phyloP scores from a whole-genome alignment of 768 basidiomycete genomes.

The Thelephora ganbajun region DNA sequence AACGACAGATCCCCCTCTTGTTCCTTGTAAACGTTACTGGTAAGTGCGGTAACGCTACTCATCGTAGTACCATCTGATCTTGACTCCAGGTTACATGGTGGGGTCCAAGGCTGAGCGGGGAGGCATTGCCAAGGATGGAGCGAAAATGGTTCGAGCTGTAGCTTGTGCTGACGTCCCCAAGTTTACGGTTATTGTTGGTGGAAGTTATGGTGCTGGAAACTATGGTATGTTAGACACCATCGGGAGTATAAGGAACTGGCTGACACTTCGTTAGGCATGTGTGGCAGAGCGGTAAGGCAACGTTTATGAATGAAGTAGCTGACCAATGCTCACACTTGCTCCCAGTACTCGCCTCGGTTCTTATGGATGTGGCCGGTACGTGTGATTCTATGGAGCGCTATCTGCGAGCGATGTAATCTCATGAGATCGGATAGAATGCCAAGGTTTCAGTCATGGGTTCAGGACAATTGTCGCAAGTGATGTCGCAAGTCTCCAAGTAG shows the following conservation, averaged over 20 bases:
- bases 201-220: slow-evolving; percentile 90
- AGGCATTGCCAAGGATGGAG: slow-evolving; percentile 91
- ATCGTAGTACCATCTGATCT: neutral
- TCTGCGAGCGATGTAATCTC: neutral
- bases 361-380: slow-evolving; percentile 97
- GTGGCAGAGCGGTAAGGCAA: slow-evolving; percentile 70
- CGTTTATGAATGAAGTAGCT: slow-evolving; percentile 1
- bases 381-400: slow-evolving; percentile 1
- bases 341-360: slow-evolving; percentile 84
- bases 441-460: slow-evolving; percentile 95
- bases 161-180: slow-evolving; percentile 92
- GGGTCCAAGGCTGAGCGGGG: slow-evolving; percentile 90
- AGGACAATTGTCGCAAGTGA: slow-evolving; percentile 84
- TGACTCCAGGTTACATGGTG: slow-evolving; percentile 59
- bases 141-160: slow-evolving; percentile 94
- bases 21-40: slow-evolving; percentile 96
- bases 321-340: neutral
- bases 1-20: slow-evolving; percentile 76
- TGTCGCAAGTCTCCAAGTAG: slow-evolving; percentile 79
- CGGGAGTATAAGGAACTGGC: too few relatives aligned
- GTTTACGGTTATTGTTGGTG: slow-evolving; percentile 84
- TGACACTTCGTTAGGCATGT: slow-evolving; percentile 52
- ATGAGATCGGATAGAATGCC: slow-evolving; percentile 44
- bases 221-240: slow-evolving; percentile 44
- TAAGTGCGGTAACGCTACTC: slow-evolving; percentile 8